Conservation (phyloP, 495 filamentous ascomycete genomes). For the Sordaria brevicollis region DNA sequence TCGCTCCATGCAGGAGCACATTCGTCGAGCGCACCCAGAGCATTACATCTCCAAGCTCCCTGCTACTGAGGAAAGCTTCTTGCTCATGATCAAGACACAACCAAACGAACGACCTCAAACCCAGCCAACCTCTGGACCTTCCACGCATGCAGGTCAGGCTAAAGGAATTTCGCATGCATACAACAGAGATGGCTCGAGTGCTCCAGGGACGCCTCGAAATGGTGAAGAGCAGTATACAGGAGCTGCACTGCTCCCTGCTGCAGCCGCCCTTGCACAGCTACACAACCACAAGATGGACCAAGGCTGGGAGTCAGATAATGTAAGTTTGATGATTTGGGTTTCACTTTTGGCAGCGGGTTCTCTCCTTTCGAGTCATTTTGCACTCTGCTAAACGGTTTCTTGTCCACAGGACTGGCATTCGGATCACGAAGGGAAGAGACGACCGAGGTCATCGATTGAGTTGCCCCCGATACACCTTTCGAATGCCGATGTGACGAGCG, state of each 20-base stretch:
- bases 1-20: conserved; percentile 99
- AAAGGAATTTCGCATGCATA: conserved; percentile 34
- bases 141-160: conserved; percentile 19
- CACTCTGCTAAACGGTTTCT: conserved; percentile 15
- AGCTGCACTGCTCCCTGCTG: conserved; percentile 54
- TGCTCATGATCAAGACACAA: conserved; percentile 85
- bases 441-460: conserved; percentile 54
- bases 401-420: conserved; percentile 54
- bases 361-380: not conserved
- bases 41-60: conserved; percentile 98
- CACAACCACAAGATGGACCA: conserved; percentile 66
- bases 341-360: not conserved
- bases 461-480: conserved; percentile 57
- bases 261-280: conserved; percentile 78
- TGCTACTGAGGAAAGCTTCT: conserved; percentile 96
- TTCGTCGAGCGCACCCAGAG: conserved; percentile 92
- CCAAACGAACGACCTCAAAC: conserved; percentile 65
- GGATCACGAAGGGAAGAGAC: conserved; percentile 52
- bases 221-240: conserved; percentile 63
- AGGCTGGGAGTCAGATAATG: conserved; percentile 78
- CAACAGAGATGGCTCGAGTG: conserved; percentile 57
- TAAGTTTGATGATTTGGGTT: conserved; percentile 32
- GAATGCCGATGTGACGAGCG: conserved; percentile 55
- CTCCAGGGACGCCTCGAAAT: conserved; percentile 59
- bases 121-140: conserved; percentile 7